Evolutionary conservation across 352 stramenopile species (phyloP).

Genomic region (Globisporangium emineosum): DNA sequence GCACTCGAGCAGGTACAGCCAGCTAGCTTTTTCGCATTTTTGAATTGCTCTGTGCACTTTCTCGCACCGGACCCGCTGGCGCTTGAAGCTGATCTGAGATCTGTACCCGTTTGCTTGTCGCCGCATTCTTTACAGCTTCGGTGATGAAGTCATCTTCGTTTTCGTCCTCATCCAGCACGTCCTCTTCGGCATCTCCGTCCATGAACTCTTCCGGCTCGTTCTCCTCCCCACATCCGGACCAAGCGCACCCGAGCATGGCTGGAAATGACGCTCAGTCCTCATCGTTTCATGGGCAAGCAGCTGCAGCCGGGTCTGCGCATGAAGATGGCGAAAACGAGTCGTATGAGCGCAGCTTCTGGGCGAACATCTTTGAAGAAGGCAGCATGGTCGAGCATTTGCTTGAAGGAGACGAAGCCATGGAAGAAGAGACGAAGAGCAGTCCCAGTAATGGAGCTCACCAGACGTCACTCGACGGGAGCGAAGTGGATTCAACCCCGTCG

Average conservation of each 20-base stretch:
- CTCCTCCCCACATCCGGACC: slow-evolving; percentile 3
- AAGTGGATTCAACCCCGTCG: slow-evolving; percentile 16
- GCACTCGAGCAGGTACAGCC: neutral
- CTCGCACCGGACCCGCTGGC: neutral
- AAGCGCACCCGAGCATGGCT: neutral
- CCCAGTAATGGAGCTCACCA: slow-evolving; percentile 3
- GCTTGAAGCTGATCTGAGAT: neutral
- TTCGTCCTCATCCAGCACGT: slow-evolving; percentile 16
- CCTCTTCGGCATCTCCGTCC: slow-evolving; percentile 15
- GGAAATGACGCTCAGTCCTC: neutral
- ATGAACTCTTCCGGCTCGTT: slow-evolving; percentile 15
- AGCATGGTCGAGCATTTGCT: slow-evolving; percentile 25
- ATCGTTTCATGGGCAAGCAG: slow-evolving; percentile 1
- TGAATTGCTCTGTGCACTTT: neutral
- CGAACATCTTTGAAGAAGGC: slow-evolving; percentile 34
- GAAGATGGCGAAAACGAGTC: slow-evolving; percentile 10
- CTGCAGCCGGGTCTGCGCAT: neutral
- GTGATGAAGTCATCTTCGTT: slow-evolving; percentile 17
- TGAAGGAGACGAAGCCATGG: slow-evolving; percentile 28
- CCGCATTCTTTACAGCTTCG: neutral
- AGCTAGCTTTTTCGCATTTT: neutral
- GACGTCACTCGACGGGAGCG: slow-evolving; percentile 1
- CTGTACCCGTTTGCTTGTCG: neutral
- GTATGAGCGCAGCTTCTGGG: slow-evolving; percentile 34
- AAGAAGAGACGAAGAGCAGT: slow-evolving; percentile 17